Conservation (phyloP, 169 alveolate species). For the Cryptosporidium sp. region DNA sequence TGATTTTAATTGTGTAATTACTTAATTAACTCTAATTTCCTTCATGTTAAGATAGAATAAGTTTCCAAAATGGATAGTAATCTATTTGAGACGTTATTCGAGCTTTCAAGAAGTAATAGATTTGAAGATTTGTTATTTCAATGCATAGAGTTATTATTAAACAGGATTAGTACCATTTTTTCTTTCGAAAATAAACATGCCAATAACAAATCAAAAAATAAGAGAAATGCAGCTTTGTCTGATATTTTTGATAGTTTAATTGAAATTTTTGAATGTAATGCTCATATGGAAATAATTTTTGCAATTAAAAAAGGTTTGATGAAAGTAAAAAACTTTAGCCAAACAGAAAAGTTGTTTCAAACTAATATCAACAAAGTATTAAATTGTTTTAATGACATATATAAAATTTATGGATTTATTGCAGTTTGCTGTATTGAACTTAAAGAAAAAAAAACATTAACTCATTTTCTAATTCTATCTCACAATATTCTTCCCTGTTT, state of each 20-base stretch:
- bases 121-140: conserved; percentile 8
- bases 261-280: background rate
- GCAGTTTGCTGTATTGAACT: conserved; percentile 33
- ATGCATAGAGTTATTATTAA: background rate
- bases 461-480: background rate
- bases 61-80: background rate
- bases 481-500: conserved; percentile 52
- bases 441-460: background rate
- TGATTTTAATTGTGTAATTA: background rate
- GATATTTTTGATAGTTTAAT: background rate
- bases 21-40: background rate
- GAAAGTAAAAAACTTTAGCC: background rate
- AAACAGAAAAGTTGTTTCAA: conserved; percentile 2
- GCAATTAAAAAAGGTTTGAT: conserved; percentile 3
- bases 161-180: background rate
- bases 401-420: conserved; percentile 32
- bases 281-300: background rate
- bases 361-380: background rate
- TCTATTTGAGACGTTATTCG: background rate
- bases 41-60: background rate
- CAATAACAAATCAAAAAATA: background rate
- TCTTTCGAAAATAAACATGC: background rate
- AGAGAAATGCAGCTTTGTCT: background rate
- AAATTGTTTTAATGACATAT: conserved; percentile 19
- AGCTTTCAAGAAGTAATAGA: background rate